Evolutionary conservation across 177 flowering plant genomes (phyloP), one percentile per base, ranked within the genome.

Genomic region (Vitis hybrid): DNA sequence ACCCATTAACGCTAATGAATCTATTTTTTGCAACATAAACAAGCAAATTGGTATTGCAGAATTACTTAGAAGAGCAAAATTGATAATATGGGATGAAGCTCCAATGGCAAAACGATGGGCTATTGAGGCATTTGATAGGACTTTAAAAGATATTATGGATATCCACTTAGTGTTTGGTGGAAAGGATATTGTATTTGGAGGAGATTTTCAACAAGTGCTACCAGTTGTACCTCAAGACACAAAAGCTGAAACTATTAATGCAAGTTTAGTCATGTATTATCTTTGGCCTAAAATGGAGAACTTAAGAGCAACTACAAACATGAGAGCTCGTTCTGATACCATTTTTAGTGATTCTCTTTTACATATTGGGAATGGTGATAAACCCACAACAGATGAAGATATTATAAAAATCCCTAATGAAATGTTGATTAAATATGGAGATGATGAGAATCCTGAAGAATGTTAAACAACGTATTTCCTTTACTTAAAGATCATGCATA

Each of bases 1-100:
- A 75, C 68, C 68, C 1, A 18, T 69, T 2, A n/a, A 64, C 19
- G 8, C 7, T 11, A 29, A 69, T 13, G 34, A 57, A 2, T 1
- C 9, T 0, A 10, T 14, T 1, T 1, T 13, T 2, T 71, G 71
- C 11, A 50, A 53, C 1, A 49, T 75, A 2, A 48, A 49, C 5
- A 75, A 75, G 29, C 74, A 75, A 63, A 31, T 49, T 13, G 10
- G 0, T 29, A 1, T 34, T 20, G 2, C 22, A 20, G 22, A 20
- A 12, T 59, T 78, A 2, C 15, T 75, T 1, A 20, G 19, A 7
- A 9, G 6, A 8, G 49, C 69, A 10, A 54, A 53, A 2, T 3
- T 71, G 1, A 65, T 75, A 1, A 66, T 67, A n/a, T 72, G 71
- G 71, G 76, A 75, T 69, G 76, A 75, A 62, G 67, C 73, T 0